phyloP scores from a whole-genome alignment of 768 basidiomycete genomes.

The Naematelia aurantialba region DNA sequence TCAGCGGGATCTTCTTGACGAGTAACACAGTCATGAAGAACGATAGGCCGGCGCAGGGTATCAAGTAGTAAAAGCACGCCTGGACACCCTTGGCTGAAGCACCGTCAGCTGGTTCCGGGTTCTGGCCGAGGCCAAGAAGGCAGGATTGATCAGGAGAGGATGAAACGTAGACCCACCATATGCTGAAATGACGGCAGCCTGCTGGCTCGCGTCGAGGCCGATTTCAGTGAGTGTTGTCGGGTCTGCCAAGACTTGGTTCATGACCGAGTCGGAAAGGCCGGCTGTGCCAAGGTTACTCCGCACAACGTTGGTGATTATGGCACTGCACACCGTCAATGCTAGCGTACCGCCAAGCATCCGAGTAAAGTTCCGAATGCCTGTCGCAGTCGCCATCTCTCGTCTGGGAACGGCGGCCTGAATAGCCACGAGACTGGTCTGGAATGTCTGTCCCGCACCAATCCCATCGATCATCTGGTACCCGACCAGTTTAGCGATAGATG shows the following conservation, averaged over 20 bases:
- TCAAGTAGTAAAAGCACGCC: slow-evolving; percentile 62
- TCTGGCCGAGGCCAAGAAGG: slow-evolving; percentile 21
- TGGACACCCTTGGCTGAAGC: slow-evolving; percentile 60
- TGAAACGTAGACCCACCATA: slow-evolving; percentile 33
- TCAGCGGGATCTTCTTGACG: slow-evolving; percentile 63
- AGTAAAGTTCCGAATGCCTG: slow-evolving; percentile 57
- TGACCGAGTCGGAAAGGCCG: slow-evolving; percentile 7
- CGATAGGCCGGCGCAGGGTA: slow-evolving; percentile 58
- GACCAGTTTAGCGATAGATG: slow-evolving; percentile 57
- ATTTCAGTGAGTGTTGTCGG: slow-evolving; percentile 29
- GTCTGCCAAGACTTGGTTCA: slow-evolving; percentile 31
- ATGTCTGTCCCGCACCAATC: slow-evolving; percentile 60
- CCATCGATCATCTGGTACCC: slow-evolving; percentile 63
- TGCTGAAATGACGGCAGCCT: slow-evolving; percentile 22
- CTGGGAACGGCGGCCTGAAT: slow-evolving; percentile 70
- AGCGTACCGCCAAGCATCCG: slow-evolving; percentile 68
- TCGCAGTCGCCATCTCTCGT: slow-evolving; percentile 73
- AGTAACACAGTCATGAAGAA: slow-evolving; percentile 60
- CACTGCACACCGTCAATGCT: slow-evolving; percentile 55
- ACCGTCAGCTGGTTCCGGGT: background rate
- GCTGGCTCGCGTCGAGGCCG: slow-evolving; percentile 18
- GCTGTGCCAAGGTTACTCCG: background rate
- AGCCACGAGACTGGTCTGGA: slow-evolving; percentile 50
- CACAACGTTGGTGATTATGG: slow-evolving; percentile 41
- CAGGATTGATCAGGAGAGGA: background rate